Base-by-base conservation (phyloP, 768 basidiomycete genomes). In the Tephrocybe sp. region DNA sequence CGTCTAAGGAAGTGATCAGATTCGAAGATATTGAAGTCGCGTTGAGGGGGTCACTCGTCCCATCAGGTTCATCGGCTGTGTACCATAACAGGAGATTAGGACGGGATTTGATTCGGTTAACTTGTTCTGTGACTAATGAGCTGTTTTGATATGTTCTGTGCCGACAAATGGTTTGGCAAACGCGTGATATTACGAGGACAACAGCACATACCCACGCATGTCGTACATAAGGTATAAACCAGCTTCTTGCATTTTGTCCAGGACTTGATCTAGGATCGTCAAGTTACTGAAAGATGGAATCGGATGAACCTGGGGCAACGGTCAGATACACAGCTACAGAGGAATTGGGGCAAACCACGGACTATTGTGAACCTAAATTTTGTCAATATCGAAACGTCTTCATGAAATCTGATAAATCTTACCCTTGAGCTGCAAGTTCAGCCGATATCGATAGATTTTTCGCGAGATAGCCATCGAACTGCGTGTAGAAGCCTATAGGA, bases 211-310 rank as follows among this genome's bases (percentile, higher is more conserved):
- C 77, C 69, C 69, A 42, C 88, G 76, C 88, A 91, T 90, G 61
- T 91, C 87, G 55, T 91, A 92, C 81, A 91, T 89, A 47, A 91
- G 73, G 59, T 85, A 91, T 10, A 80, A 52, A 1, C 76, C 77
- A 0, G 83, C 79, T 52, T 84, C 76, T 62, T 89, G 80, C 84
- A 90, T 88, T 36, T 75, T 69, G 58, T 88, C 83, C 6, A 90
- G 60, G 22, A 88, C 80, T 42, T 71, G 50, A 29, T 80, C 74
- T 0, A 89, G 66, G 0, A 73, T 73, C 0, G 83, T 81, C 27
- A 82, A 53, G 56, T 86, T 81, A 52, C 74, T 73, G 51, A 84
- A 89, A 0, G 77, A 65, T 0, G 90, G 88, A 4, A 88, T 69
- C 1, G 86, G 83, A 57, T 91, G 90, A 15, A 91, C 75, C 83